Evolutionary conservation across 2,329 filamentous ascomycete genomes (phyloP), one percentile per base, ranked within the genome.

Genomic region (Graphilbum sp.): DNA sequence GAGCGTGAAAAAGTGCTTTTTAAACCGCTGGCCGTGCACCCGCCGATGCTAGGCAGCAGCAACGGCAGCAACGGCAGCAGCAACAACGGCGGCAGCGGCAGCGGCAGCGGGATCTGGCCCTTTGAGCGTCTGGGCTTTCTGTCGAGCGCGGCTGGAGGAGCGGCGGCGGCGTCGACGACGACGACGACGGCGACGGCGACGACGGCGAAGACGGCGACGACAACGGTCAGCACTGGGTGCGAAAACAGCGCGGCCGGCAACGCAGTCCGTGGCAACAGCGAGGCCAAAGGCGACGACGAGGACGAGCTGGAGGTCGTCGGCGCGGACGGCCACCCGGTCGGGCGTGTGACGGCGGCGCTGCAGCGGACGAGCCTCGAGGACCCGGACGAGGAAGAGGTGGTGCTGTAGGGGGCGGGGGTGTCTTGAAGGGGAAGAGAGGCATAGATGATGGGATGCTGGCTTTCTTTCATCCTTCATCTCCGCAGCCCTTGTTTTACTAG

Each of bases 321-420:
- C 9, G 61, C 66, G 15, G 59, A 65, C 37, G 59, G 59, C 30
- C 54, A 59, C 42, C 59, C 52, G 43, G 59, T 66, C 15, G 56
- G 57, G 43, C 51, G 57, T 7, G 64, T 67, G 0, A 58, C 69
- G 6, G 67, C 72, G 50, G 70, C 70, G 2, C 60, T 60, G 46
- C 56, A 63, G 38, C 56, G 70, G 46, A 73, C 67, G 27, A 74
- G 68, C 50, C 70, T 75, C 36, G 70, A 75, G 51, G 70, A 73
- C 39, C 64, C 67, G 7, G 69, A 74, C 40, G 69, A 68, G 29
- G 66, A 68, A 12, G 64, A 66, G 43, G 58, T 62, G 35, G 63
- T 64, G 24, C 51, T 62, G 21, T 44, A 23, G 35, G 7, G 32
- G 15, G 13, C 3, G 19, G 20, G 19, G 12, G 12, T 24, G 21